These are phyloP conservation scores for Juglanconis oblonga DNA, from an alignment of 2,329 filamentous ascomycete species.

Conservation along the genomic window DNA sequence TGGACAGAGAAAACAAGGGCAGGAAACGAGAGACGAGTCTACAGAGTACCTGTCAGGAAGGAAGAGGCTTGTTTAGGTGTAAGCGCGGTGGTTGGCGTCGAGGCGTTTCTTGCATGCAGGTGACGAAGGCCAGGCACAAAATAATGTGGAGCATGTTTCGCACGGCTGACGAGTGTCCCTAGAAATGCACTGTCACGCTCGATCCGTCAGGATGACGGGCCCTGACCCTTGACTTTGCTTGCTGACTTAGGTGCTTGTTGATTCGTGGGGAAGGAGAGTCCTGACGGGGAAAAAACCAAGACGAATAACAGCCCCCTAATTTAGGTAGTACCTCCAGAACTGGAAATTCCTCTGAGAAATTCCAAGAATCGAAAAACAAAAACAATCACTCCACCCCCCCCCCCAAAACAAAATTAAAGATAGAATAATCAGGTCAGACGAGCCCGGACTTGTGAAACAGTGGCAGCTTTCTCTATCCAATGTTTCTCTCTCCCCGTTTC, in stretches of 20 bases:
- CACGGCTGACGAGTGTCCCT: slow-evolving; percentile 2
- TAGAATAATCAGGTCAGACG: too few species aligned
- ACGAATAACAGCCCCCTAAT: not conserved
- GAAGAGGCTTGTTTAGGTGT: not conserved
- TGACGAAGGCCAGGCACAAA: not conserved
- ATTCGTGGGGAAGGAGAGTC: not conserved
- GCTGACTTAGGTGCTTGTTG: not conserved
- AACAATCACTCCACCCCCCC: not conserved
- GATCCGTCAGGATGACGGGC: slow-evolving; percentile 12
- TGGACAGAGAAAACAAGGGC: not conserved
- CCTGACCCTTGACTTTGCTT: not conserved
- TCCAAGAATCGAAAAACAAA: not conserved
- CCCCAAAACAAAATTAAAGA: too few species aligned
- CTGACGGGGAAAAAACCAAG: not conserved
- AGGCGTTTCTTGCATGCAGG: slow-evolving; percentile 3
- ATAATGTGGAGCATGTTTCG: slow-evolving; percentile 9
- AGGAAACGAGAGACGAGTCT: not conserved
- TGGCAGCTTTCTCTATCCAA: too few species aligned
- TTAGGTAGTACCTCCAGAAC: not conserved
- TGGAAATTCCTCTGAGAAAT: not conserved
- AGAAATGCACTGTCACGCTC: not conserved
- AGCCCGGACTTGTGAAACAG: too few species aligned
- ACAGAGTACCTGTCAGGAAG: not conserved
- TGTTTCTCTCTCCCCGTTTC: not conserved
- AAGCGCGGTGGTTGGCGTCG: slow-evolving; percentile 1